Conservation (phyloP, 2,329 filamentous ascomycete species). For the Aspergillus felis region DNA sequence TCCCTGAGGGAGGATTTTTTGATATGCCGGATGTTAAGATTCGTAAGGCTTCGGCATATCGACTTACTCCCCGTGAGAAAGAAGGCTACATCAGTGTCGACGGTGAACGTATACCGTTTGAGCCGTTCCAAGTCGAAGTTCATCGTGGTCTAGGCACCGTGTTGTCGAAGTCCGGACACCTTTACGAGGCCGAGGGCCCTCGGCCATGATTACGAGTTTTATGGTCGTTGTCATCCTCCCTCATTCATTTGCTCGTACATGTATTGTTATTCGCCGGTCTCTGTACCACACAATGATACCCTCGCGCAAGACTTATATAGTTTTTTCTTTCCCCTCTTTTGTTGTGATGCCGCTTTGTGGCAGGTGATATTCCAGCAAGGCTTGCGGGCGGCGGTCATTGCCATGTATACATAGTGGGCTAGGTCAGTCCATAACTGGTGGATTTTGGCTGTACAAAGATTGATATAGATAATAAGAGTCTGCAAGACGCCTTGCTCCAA, state of each 20-base stretch:
- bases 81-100: constrained; percentile 91
- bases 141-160: constrained; percentile 78
- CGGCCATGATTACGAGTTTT: constrained; percentile 12
- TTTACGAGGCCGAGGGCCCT: constrained; percentile 61
- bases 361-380: background rate
- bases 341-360: background rate
- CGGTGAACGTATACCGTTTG: constrained; percentile 81
- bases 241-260: constrained; percentile 5
- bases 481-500: background rate
- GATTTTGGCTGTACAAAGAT: background rate
- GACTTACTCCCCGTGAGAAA: constrained; percentile 70
- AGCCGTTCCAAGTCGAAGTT: constrained; percentile 86
- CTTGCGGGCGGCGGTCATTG: background rate
- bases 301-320: constrained; percentile 20
- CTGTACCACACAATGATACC: constrained; percentile 32
- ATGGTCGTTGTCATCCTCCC: background rate
- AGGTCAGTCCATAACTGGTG: background rate
- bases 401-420: background rate
- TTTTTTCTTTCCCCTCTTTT: constrained; percentile 10
- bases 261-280: constrained; percentile 13
- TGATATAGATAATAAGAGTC: background rate
- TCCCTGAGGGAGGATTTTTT: constrained; percentile 73
- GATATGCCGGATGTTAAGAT: constrained; percentile 74
- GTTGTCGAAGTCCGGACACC: constrained; percentile 67
- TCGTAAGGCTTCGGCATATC: constrained; percentile 80